A percentile compares a stretch with the other conserved stretches of the same genome.
These are phyloP conservation scores for Phytophthora agathidicida DNA, from an alignment of 352 stramenopile species.

Conservation along the genomic window DNA sequence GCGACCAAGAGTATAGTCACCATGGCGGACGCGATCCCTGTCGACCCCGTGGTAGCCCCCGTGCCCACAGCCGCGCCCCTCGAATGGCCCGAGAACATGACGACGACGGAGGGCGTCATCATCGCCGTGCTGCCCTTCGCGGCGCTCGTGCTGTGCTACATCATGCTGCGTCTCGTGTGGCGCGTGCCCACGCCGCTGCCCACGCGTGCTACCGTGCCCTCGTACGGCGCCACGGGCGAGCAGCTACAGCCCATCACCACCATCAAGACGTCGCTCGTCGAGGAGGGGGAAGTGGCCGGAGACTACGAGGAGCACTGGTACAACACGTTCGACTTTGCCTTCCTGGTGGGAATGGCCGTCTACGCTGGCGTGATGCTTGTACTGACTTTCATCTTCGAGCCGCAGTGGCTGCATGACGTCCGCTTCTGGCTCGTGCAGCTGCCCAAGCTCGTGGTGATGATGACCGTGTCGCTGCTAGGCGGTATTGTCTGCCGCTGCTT, in stretches of 20 bases:
- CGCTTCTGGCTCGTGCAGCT: constrained; percentile 72
- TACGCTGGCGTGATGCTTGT: constrained; percentile 57
- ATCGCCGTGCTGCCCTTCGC: constrained; percentile 50
- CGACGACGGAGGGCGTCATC: constrained; percentile 36
- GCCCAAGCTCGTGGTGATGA: constrained; percentile 79
- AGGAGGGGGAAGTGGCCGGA: constrained; percentile 68
- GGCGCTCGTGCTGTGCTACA: constrained; percentile 61
- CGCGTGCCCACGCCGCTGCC: constrained; percentile 50
- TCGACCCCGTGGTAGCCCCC: constrained; percentile 12
- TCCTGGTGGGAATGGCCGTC: constrained; percentile 60
- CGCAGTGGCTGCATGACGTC: constrained; percentile 49
- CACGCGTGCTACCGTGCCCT: constrained; percentile 39
- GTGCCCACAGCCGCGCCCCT: constrained; percentile 21
- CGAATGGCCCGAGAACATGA: constrained; percentile 55
- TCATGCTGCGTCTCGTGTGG: constrained; percentile 74
- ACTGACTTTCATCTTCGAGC: constrained; percentile 68
- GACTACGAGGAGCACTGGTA: constrained; percentile 61
- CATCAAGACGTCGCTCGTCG: constrained; percentile 61
- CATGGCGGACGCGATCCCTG: constrained; percentile 26
- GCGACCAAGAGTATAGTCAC: background rate
- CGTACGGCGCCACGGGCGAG: constrained; percentile 52
- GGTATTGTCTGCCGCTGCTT: constrained; percentile 82
- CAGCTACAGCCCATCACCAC: constrained; percentile 43
- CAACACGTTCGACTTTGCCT: constrained; percentile 66
- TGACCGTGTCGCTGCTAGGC: constrained; percentile 69